Conservation (phyloP, 257 asterid species). For the Penstemon barbatus region DNA sequence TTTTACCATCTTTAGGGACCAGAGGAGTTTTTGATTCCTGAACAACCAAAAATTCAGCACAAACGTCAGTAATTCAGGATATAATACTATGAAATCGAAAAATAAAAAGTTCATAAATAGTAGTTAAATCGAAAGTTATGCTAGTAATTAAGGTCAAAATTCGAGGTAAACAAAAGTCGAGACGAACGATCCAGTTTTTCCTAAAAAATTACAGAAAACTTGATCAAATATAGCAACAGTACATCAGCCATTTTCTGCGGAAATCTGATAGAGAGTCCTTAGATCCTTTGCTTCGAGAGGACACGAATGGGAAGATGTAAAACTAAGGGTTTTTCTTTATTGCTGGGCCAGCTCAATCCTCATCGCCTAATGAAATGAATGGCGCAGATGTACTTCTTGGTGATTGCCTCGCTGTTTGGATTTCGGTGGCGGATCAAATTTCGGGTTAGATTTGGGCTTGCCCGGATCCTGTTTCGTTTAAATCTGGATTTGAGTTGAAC, state of each 20-base stretch:
- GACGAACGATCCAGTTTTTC: slow-evolving; percentile 15
- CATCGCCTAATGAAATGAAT: slow-evolving; percentile 35
- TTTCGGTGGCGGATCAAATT: neutral
- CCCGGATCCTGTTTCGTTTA: too few relatives aligned
- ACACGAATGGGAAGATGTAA: slow-evolving; percentile 2
- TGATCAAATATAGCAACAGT: slow-evolving; percentile 7
- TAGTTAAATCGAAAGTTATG: neutral
- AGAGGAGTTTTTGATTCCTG: slow-evolving; percentile 44
- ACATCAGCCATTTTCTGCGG: slow-evolving; percentile 44
- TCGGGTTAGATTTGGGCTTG: too few relatives aligned
- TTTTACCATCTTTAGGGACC: slow-evolving; percentile 42
- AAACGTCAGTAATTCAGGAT: slow-evolving; percentile 14
- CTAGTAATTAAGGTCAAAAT: neutral
- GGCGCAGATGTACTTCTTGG: slow-evolving; percentile 42
- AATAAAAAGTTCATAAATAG: neutral
- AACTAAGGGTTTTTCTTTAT: slow-evolving; percentile 27
- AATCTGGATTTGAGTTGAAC: too few relatives aligned
- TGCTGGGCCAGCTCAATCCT: slow-evolving; percentile 51
- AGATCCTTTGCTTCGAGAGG: slow-evolving; percentile 37
- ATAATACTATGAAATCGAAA: neutral
- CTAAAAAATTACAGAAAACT: neutral
- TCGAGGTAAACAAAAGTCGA: slow-evolving; percentile 7
- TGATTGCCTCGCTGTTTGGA: slow-evolving; percentile 31
- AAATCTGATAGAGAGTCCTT: slow-evolving; percentile 21
- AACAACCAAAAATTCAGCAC: neutral